Evolutionary conservation across 306 rosid genomes (phyloP).

Genomic region (Quercus ilex): DNA sequence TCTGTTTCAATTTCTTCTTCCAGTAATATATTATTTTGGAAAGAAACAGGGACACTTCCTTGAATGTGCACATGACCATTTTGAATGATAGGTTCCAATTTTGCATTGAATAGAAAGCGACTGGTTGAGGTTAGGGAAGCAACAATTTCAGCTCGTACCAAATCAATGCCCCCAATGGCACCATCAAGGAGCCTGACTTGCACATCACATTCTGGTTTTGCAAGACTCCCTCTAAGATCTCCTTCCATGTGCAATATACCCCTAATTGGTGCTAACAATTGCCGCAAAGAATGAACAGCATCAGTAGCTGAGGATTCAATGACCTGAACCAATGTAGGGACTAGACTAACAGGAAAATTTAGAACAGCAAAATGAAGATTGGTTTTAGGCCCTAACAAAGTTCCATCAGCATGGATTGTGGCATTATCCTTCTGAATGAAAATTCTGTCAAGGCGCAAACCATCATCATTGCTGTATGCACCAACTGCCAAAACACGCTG

Average conservation of each 20-base stretch:
- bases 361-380: slow-evolving; percentile 93
- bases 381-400: slow-evolving; percentile 78
- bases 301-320: slow-evolving; percentile 76
- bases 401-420: slow-evolving; percentile 93
- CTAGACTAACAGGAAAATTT: slow-evolving; percentile 82
- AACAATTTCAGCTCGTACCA: slow-evolving; percentile 87
- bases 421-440: slow-evolving; percentile 88
- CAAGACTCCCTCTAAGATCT: slow-evolving; percentile 88
- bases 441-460: slow-evolving; percentile 66
- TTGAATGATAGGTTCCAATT: slow-evolving; percentile 79
- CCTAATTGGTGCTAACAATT: slow-evolving; percentile 66
- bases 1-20: slow-evolving; percentile 58
- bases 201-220: slow-evolving; percentile 92
- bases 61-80: slow-evolving; percentile 85
- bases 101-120: slow-evolving; percentile 89
- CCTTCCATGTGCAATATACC: slow-evolving; percentile 99
- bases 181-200: slow-evolving; percentile 97
- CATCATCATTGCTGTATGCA: slow-evolving; percentile 77
- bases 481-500: slow-evolving; percentile 79
- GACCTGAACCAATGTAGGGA: slow-evolving; percentile 80
- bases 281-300: slow-evolving; percentile 63
- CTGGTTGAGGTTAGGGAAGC: slow-evolving; percentile 83
- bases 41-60: slow-evolving; percentile 85
- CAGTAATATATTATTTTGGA: slow-evolving; percentile 50
- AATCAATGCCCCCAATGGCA: slow-evolving; percentile 82